Percentiles rank a stretch among this genome's conserved stretches.
These are phyloP conservation scores for Polytrichum commune DNA, from an alignment of 225 moss, liverwort and hornwort species.

Conservation along the genomic window DNA sequence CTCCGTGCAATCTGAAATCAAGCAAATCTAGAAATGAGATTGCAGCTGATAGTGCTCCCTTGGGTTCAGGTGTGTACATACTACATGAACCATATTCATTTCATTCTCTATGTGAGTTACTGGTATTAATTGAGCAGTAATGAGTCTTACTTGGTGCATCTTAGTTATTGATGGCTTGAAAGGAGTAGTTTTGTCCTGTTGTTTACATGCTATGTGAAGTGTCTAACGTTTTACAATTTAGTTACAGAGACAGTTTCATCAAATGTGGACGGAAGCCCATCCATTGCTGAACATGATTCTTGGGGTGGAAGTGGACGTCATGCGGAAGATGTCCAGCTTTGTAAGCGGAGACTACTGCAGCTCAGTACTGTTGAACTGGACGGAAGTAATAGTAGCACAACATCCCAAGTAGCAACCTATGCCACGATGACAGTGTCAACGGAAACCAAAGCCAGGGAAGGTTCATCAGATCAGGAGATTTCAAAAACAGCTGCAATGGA, in stretches of 20 bases:
- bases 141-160: no score
- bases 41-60: conserved; percentile 18
- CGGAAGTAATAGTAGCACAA: conserved; percentile 59
- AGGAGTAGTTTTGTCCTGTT: no score
- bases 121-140: no score
- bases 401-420: conserved; percentile 46
- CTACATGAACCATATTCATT: neutral
- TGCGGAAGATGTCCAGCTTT: conserved; percentile 44
- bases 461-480: conserved; percentile 48
- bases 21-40: conserved; percentile 23
- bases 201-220: neutral
- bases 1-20: conserved; percentile 27
- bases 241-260: conserved; percentile 54
- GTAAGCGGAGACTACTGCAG: conserved; percentile 36
- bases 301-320: conserved; percentile 56
- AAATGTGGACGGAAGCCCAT: conserved; percentile 55
- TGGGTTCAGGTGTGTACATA: conserved; percentile 30
- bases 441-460: conserved; percentile 38
- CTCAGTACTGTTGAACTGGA: conserved; percentile 48
- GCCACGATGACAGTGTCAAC: conserved; percentile 31
- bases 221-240: conserved; percentile 16
- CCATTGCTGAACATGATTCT: conserved; percentile 56
- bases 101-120: no score
- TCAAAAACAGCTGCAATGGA: conserved; percentile 36
- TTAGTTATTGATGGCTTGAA: no score